Conservation (phyloP, 495 filamentous ascomycete genomes). For the Viridothelium virens region DNA sequence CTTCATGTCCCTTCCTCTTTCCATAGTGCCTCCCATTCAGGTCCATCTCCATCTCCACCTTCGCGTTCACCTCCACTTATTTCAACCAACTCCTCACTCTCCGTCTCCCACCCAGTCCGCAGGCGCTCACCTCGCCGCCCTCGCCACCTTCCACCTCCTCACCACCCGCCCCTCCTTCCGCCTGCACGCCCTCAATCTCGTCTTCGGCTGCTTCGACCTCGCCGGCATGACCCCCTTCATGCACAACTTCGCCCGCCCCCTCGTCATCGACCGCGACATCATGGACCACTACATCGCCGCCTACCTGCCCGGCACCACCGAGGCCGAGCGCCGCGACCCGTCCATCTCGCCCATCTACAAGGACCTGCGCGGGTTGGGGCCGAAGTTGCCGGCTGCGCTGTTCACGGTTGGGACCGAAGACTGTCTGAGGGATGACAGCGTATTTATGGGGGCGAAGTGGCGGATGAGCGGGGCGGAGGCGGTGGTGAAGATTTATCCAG, state of each 20-base stretch:
- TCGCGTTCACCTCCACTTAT: too few relatives aligned
- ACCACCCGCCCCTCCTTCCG: conserved; percentile 33
- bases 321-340: conserved; percentile 33
- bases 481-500: conserved; percentile 45
- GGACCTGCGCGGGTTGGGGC: conserved; percentile 35
- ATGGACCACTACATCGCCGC: conserved; percentile 35
- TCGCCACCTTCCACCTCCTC: conserved; percentile 42
- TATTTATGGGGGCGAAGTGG: conserved; percentile 49
- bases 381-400: conserved; percentile 43
- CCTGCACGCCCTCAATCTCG: conserved; percentile 40
- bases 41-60: not conserved
- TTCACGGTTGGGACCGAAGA: conserved; percentile 49
- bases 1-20: not conserved
- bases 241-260: conserved; percentile 29
- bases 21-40: not conserved
- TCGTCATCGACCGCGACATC: conserved; percentile 37
- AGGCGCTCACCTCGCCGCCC: conserved; percentile 42
- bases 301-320: conserved; percentile 38
- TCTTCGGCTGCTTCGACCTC: conserved; percentile 44
- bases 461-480: conserved; percentile 43
- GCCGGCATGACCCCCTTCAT: conserved; percentile 32
- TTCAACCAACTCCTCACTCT: not conserved
- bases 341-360: conserved; percentile 40
- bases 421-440: conserved; percentile 47
- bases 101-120: conserved; percentile 32